Base-by-base conservation (phyloP, 2,329 filamentous ascomycete genomes). In the Amauroascus niger region DNA sequence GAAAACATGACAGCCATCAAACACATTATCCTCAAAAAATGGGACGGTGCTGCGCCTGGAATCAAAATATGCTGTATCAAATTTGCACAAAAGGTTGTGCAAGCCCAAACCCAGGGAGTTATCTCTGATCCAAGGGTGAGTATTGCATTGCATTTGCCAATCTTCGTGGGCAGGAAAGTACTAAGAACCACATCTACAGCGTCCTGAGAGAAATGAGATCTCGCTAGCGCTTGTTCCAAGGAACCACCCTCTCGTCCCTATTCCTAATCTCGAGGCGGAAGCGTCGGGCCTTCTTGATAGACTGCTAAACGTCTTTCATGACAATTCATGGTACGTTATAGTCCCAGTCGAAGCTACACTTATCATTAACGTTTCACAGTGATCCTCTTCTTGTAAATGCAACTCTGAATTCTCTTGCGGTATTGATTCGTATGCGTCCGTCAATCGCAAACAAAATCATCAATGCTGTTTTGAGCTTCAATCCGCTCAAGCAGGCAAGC, bases 11-110 rank as follows among this genome's bases (percentile, higher is more conserved):
- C 82, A 52, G 79, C 83, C 9, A 91, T 97, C 71, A 98, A 98
- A 74, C 82, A 86, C 53, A 86, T 84, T 63, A 93, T 98, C 61
- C 71, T 98, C 56, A 82, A 81, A 56, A 82, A 93, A 64, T 96
- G 94, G 91, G 91, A 96, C 62, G 79, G 76, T 41, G 84, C 87
- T 16, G 74, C 81, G 13, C 78, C 84, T 11, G 85, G 88, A 2
- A 81, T 97, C 58, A 84, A 84, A 63, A 84, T 97, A 68, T 95
- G 89, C 76, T 97, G 93, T 74, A 85, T 97, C 77, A 98, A 98
- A 71, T 98, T 98, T 69, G 85, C 88, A 35, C 91, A 98, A 73
- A 83, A 88, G 59, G 88, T 97, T 43, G 86, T 98, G 43, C 80
- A 96, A 60, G 87, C 89, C 16, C 91, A 98, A 70, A 96, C 88